These are phyloP conservation scores for Theobroma grandiflorum DNA, from an alignment of 441 rosid genomes.

Conservation along the genomic window DNA sequence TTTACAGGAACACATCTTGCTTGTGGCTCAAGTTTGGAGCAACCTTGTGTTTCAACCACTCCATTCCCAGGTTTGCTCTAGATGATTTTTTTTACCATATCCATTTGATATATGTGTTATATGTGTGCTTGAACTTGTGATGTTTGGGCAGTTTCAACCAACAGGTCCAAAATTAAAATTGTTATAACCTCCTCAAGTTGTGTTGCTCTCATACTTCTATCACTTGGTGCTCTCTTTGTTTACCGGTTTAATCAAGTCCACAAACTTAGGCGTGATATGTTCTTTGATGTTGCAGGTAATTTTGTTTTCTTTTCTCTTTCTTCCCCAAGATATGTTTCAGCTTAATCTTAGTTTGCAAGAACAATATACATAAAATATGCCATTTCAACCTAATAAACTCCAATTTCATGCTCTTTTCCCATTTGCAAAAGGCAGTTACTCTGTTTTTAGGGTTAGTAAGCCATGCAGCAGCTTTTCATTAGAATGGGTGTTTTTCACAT, in stretches of 20 bases:
- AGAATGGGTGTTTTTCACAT: background rate
- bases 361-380: background rate
- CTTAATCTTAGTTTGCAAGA: background rate
- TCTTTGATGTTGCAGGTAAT: conserved; percentile 84
- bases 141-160: conserved; percentile 57
- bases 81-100: background rate
- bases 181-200: conserved; percentile 59
- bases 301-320: conserved; percentile 18
- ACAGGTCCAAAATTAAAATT: conserved; percentile 64
- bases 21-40: conserved; percentile 72
- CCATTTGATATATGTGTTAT: background rate
- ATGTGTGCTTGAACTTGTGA: conserved; percentile 15
- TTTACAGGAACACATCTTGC: conserved; percentile 72
- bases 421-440: background rate
- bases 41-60: conserved; percentile 74
- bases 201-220: conserved; percentile 60
- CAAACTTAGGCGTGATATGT: conserved; percentile 54
- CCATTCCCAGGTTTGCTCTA: conserved; percentile 62
- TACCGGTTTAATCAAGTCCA: conserved; percentile 54
- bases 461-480: background rate
- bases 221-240: conserved; percentile 55
- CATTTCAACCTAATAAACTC: background rate
- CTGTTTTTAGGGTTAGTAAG: background rate
- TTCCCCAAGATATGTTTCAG: background rate
- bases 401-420: background rate